phyloP scores from a whole-genome alignment of 2,329 filamentous ascomycete genomes.

The Diaporthe sp. region DNA sequence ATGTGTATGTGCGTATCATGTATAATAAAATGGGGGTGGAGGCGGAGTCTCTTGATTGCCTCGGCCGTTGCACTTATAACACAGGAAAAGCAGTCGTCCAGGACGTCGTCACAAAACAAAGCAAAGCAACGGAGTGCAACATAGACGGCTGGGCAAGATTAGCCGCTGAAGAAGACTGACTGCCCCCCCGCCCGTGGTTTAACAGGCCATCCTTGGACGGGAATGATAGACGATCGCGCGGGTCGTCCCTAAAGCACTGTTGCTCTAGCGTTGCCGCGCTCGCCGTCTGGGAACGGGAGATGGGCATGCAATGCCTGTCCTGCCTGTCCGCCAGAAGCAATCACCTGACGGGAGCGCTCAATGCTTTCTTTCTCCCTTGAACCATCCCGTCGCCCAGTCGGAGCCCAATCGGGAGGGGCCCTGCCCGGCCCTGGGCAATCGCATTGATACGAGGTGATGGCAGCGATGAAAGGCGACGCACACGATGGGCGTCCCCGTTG shows the following conservation, averaged over 20 bases:
- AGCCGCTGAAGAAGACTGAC: conserved; percentile 34
- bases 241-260: conserved; percentile 25
- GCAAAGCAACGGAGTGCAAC: not conserved
- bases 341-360: conserved; percentile 20
- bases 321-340: not conserved
- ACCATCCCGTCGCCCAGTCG: not conserved
- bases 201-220: conserved; percentile 42
- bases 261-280: conserved; percentile 37
- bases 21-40: conserved; percentile 9
- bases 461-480: not conserved
- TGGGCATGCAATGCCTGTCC: conserved; percentile 30
- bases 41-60: not conserved
- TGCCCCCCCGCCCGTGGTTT: not conserved
- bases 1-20: not conserved
- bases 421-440: not conserved
- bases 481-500: not conserved
- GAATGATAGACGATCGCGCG: conserved; percentile 35
- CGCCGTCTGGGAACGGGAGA: conserved; percentile 23
- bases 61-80: conserved; percentile 26
- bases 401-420: conserved; percentile 1
- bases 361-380: conserved; percentile 20
- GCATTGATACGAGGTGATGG: not conserved
- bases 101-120: not conserved
- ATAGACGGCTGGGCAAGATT: conserved; percentile 36
- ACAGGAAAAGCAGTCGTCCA: not conserved